These are phyloP conservation scores for Fusarium temperatum DNA, from an alignment of 2,329 filamentous ascomycete genomes.

Conservation along the genomic window DNA sequence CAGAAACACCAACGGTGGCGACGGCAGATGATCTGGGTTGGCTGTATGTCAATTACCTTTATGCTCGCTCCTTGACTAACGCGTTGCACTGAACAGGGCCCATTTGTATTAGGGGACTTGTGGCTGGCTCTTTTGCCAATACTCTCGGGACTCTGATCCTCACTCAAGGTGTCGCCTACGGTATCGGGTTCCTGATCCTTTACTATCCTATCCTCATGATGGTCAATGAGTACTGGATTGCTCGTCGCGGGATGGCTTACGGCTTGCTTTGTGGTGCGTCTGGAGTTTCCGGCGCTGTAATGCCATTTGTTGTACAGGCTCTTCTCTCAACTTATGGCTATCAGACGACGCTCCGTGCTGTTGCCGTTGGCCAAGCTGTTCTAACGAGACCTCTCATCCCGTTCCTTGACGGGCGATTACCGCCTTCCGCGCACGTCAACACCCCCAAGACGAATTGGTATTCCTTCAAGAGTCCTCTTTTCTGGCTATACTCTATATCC, in stretches of 20 bases:
- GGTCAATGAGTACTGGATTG: neutral
- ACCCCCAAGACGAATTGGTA: neutral
- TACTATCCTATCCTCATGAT: neutral
- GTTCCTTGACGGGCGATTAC: neutral
- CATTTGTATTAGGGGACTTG: neutral
- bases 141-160: neutral
- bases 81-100: neutral
- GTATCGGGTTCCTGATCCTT: neutral
- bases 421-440: neutral
- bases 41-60: neutral
- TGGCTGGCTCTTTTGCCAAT: neutral
- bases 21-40: neutral
- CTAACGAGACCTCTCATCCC: neutral
- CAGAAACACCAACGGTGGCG: neutral
- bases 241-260: neutral
- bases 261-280: neutral
- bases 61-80: accelerated
- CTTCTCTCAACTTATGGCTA: neutral
- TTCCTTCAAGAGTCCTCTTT: neutral
- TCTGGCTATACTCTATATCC: neutral
- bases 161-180: neutral
- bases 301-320: neutral
- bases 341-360: neutral
- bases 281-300: neutral
- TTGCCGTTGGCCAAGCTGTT: neutral